Conservation (phyloP, 768 basidiomycete species). For the Pleurotus citrinopileatus region DNA sequence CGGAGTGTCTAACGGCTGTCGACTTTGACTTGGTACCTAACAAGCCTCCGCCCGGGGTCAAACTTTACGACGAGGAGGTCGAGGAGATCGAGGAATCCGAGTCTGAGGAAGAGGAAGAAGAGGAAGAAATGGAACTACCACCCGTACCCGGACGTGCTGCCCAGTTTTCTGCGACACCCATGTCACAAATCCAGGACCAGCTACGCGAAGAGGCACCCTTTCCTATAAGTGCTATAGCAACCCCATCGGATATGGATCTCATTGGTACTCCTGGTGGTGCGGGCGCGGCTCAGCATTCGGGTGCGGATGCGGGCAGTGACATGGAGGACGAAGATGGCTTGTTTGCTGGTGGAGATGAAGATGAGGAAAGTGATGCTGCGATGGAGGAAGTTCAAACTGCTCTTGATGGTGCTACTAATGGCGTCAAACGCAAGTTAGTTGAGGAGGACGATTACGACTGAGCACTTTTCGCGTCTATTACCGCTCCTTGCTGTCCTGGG, state of each 20-base stretch:
- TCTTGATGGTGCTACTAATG: constrained; percentile 47
- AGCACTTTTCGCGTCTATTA: constrained; percentile 10
- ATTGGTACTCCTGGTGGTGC: constrained; percentile 39
- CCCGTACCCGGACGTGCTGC: constrained; percentile 38
- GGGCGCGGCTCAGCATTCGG: constrained; percentile 19
- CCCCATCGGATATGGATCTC: constrained; percentile 72
- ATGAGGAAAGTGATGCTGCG: constrained; percentile 69
- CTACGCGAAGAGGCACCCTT: constrained; percentile 46
- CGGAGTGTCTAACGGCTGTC: constrained; percentile 73
- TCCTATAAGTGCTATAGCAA: constrained; percentile 59
- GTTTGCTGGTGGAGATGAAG: constrained; percentile 74
- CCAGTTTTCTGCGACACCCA: constrained; percentile 19
- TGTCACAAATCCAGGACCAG: constrained; percentile 29
- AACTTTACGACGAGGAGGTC: constrained; percentile 75
- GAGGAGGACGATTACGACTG: constrained; percentile 89
- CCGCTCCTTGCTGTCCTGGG: neutral
- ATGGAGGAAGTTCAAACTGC: constrained; percentile 76
- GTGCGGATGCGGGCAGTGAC: constrained; percentile 57
- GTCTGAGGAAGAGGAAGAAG: constrained; percentile 60
- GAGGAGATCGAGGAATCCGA: constrained; percentile 82
- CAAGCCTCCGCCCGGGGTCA: constrained; percentile 75
- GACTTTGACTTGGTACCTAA: constrained; percentile 88
- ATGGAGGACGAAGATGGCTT: constrained; percentile 76
- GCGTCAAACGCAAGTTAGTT: constrained; percentile 74
- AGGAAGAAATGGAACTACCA: constrained; percentile 68